These are phyloP conservation scores for Rickenella mellea DNA, from an alignment of 768 basidiomycete genomes.

Conservation along the genomic window DNA sequence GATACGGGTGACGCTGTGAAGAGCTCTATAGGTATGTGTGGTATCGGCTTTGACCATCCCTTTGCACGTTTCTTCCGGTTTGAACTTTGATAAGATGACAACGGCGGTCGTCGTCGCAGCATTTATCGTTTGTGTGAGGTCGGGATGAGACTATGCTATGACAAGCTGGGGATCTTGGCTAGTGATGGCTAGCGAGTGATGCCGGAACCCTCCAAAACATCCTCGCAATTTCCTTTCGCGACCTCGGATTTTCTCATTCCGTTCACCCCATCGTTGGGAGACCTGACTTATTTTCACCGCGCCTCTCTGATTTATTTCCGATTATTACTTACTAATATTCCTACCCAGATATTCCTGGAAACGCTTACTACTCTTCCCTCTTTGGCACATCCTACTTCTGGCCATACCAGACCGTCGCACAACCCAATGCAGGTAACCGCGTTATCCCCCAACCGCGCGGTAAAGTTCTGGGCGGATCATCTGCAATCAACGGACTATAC, in stretches of 20 bases:
- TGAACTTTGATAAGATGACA: too few species aligned
- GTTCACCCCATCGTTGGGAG: too few species aligned
- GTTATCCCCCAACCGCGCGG: slow-evolving; percentile 50
- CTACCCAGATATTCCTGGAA: slow-evolving; percentile 35
- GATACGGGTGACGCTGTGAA: slow-evolving; percentile 30
- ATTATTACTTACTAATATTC: neutral
- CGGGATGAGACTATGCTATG: too few species aligned
- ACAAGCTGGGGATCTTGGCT: too few species aligned
- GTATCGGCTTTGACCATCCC: neutral
- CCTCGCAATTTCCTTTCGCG: too few species aligned
- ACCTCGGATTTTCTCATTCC: too few species aligned
- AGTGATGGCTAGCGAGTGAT: too few species aligned
- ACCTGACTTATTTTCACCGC: too few species aligned
- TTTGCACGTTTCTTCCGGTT: too few species aligned
- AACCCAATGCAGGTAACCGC: slow-evolving; percentile 34
- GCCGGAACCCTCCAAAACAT: too few species aligned
- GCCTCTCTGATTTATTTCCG: neutral
- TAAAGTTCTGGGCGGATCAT: slow-evolving; percentile 59
- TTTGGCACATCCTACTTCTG: slow-evolving; percentile 43
- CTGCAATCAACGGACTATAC: slow-evolving; percentile 66
- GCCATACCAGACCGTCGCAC: slow-evolving; percentile 40
- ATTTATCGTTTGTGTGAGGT: too few species aligned
- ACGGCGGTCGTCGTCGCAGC: too few species aligned
- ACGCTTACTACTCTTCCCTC: slow-evolving; percentile 44
- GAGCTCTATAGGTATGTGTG: slow-evolving; percentile 22